Evolutionary conservation across 2,329 filamentous ascomycete genomes (phyloP), one percentile per base, ranked within the genome.

Genomic region (Fusarium fujikuroi): DNA sequence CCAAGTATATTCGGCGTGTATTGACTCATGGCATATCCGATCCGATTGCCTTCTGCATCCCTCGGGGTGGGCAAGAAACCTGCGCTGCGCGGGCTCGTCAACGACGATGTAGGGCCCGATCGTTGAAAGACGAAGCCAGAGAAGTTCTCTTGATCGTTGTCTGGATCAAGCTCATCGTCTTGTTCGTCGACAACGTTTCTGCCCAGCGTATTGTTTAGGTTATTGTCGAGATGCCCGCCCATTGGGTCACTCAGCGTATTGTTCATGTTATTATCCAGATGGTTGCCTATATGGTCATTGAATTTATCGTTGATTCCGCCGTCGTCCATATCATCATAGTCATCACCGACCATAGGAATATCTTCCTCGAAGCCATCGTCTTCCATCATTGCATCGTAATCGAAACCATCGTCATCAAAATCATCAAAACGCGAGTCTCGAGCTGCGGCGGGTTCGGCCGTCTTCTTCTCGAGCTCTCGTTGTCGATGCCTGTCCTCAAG

Each of bases 401-500:
- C 88, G 72, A 89, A 88, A 11, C 77, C 80, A 72, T 90, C 89
- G 36, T 90, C 90, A 72, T 91, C 88, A 75, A 89, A 90, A 58
- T 91, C 90, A 71, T 91, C 89, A 70, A 86, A 90, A 23, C 87
- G 83, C 7, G 88, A 88, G 76, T 90, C 87, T 44, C 84, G 82
- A 57, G 81, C 57, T 34, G 83, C 77, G 64, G 85, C 78, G 25
- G 66, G 60, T 21, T 81, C 79, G 7, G 79, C 80, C 9, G 83
- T 84, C 68, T 89, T 85, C 76, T 88, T 91, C 66, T 92, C 90
- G 36, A 91, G 84, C 69, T 91, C 89, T 60, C 90, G 89, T 73
- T 92, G 88, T 21, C 91, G 86, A 79, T 94, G 92, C 53, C 90
- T 88, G 75, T 94, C 93, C 79, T 94, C 93, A 44, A 95, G 83